Evolutionary conservation across 768 basidiomycete genomes (phyloP), one percentile per base, ranked within the genome.

Genomic region (Mycena belliarum): DNA sequence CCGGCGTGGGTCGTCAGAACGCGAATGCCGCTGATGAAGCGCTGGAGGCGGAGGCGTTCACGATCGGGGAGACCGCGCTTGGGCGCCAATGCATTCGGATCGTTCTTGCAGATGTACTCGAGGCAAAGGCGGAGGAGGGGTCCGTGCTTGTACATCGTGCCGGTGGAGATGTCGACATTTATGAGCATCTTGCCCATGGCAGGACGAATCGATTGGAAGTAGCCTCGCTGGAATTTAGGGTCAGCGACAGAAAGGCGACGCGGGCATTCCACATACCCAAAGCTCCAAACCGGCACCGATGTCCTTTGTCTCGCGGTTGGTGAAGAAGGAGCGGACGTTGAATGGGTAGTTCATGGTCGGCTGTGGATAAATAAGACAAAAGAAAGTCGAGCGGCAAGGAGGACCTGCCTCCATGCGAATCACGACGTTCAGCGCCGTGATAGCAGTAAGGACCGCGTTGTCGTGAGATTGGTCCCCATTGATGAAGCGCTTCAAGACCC

Each of bases 71-170:
- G 35, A 8, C 68, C 65, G 21, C 67, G 69, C 0, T 71, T 73
- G 3, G 69, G 68, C 2, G 68, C 66, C 0, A 85, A 80, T 14
- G 79, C 65, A 15, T 73, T 63, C 0, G 82, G 72, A 23, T 76
- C 63, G 25, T 48, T 66, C 0, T 60, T 63, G 47, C 69, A 72
- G 11, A 84, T 52, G 63, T 75, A 76, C 20, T 82, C 80, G n/a
- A 80, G 62, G 53, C 80, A 79, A 1, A 85, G 68, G 16, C 70
- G 67, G 37, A 83, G 68, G 10, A 85, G 68, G 0, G 73, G 64
- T 1, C 85, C 84, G 0, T 75, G 66, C 62, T 82, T 85, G 68
- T 86, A 91, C 86, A 93, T 89, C 24, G 67, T 81, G 80, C 85
- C 85, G 0, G 84, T 85, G 14, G 78, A 79, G 55, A 86, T 86